phyloP scores from a whole-genome alignment of 108 stramenopile species.

The Schizochytrium sp. region DNA sequence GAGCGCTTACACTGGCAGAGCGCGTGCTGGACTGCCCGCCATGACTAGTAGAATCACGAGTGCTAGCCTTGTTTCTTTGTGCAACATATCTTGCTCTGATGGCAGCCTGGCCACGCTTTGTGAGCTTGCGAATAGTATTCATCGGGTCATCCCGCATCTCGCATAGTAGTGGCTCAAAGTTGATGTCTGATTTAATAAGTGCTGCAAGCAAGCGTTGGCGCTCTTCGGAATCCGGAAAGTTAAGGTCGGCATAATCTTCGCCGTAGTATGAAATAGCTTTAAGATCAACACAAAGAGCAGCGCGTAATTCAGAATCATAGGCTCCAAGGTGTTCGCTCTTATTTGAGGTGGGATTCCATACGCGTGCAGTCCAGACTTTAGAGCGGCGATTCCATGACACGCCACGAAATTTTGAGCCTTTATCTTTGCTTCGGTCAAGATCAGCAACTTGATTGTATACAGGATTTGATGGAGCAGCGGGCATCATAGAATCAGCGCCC shows the following conservation, averaged over 20 bases:
- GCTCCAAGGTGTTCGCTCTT: conserved; percentile 52
- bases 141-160: background rate
- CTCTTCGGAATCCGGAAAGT: conserved; percentile 24
- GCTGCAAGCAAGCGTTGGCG: background rate
- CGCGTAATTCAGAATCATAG: conserved; percentile 40
- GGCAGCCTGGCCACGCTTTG: conserved; percentile 28
- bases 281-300: conserved; percentile 20
- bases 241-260: conserved; percentile 34
- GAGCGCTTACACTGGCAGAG: background rate
- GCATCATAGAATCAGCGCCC: background rate
- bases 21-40: background rate
- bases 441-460: background rate
- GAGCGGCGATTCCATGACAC: conserved; percentile 26
- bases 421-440: conserved; percentile 6
- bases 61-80: conserved; percentile 29
- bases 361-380: conserved; percentile 17
- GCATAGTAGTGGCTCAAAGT: background rate
- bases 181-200: background rate
- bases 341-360: background rate
- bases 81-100: background rate
- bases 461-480: background rate
- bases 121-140: background rate
- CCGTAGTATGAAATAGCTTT: conserved; percentile 16
- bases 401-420: conserved; percentile 25
- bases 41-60: background rate